Base-by-base conservation (phyloP, 2,329 filamentous ascomycete genomes). In the Cryphonectria japonica region DNA sequence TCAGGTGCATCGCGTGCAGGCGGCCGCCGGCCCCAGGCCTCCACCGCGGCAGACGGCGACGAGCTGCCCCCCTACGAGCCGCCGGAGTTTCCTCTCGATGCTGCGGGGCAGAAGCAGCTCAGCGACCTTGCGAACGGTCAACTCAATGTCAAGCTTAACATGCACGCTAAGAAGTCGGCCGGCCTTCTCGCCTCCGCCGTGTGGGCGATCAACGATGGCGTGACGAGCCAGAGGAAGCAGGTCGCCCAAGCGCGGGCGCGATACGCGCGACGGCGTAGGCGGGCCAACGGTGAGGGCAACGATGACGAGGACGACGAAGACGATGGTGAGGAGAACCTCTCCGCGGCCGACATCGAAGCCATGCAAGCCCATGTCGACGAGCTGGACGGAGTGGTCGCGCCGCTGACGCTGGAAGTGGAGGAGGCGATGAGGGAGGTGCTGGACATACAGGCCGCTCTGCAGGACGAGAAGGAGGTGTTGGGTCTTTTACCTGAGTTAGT, bases 31-130 rank as follows among this genome's bases (percentile, higher is more conserved):
- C 43, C 65, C 2, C 62, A 59, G 57, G 46, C 62, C 22, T 29
- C 71, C 13, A 52, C 60, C n/a, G 29, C 65, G 26, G 8, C 22
- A n/a, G 43, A 29, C 32, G 34, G 69, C 65, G 57, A 57, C 32
- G 76, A 80, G 19, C 77, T 88, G n/a, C 86, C 86, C 2, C 79
- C 80, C 1, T 88, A 89, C 78, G 81, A 89, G 70, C 80, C 84
- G 2, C 86, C 84, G 9, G 76, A 79, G 13, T 85, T 81, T 70
- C 82, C 85, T 7, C 82, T 88, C 72, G 80, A 81, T 69, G 78
- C 81, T 16, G 69, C 71, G 7, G 80, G 80, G 11, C 79, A 81
- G 67, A 79, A 78, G 29, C 79, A 79, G 2, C 80, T 88, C 3
- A 76, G 79, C 67, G 81, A 85, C 37, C 78, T 89, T 6, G 79